Evolutionary conservation across 1,284 basidiomycete species (phyloP), one percentile per base, ranked within the genome.

Genomic region (Marasmius tenuissimus): DNA sequence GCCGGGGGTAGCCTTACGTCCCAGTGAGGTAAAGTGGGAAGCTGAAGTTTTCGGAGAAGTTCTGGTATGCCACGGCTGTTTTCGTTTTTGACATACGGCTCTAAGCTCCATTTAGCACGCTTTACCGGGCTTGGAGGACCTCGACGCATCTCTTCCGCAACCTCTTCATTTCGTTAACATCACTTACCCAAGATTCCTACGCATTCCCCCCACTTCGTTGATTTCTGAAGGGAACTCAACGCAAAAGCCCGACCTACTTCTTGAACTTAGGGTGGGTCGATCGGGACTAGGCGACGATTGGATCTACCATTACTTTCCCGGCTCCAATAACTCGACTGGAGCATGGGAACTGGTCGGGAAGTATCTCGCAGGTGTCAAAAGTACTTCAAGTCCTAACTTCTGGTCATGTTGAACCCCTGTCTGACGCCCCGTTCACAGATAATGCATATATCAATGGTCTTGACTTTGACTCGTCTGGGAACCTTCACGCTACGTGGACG

Each of bases 401-500:
- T 51, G 16, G 39, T 14, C 27, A 34, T 37, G 10, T 34, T 35
- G 18, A 34, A 47, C 27, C 18, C 9, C 34, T 37, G 27, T 18
- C 10, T 12, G 27, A 16, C 48, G 42, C 33, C 39, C 47, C 38
- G 9, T 35, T 20, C 11, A 16, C 56, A 79, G 77, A 79, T 63
- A 79, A 78, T 64, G 75, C 76, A 4, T 80, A 81, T 63, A 79
- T 81, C 67, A 81, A 81, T 61, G 79, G 79, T 0, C 66, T 81
- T 10, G 79, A 81, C 66, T 76, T 78, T 51, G 76, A 78, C 54
- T 53, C 58, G 16, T 61, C 63, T 7, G 75, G 75, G 20, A 70
- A 67, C 18, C 65, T 79, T n/a, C 71, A 76, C 39, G 68, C 74
- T 1, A 76, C 77, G 11, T 81, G 78, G 77, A 79, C 78, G 14